Evolutionary conservation across 2,329 filamentous ascomycete species (phyloP).

Genomic region (Coleophoma crateriformis): DNA sequence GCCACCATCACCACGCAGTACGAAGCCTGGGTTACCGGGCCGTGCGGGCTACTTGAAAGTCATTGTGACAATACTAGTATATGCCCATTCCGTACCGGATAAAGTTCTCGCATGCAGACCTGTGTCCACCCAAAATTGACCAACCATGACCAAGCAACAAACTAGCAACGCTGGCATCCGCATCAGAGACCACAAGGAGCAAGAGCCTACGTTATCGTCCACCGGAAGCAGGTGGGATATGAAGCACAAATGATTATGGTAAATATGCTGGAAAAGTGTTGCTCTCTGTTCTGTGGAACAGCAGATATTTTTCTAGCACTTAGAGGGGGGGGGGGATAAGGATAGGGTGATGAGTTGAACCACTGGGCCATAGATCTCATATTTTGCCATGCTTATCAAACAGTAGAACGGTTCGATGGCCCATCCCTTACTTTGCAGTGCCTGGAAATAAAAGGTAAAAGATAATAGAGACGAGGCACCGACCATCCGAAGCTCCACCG

Average conservation of each 20-base stretch:
- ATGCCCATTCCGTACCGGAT: constrained; percentile 36
- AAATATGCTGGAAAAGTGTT: background rate
- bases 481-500: too few relatives aligned
- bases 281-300: background rate
- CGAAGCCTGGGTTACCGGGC: constrained; percentile 20
- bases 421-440: background rate
- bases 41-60: constrained; percentile 12
- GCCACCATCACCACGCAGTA: constrained; percentile 19
- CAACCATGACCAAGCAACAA: constrained; percentile 28
- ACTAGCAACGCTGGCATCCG: constrained; percentile 33
- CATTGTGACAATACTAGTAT: constrained; percentile 15
- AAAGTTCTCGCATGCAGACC: constrained; percentile 41
- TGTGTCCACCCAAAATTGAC: constrained; percentile 28
- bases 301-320: background rate
- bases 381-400: background rate
- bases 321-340: background rate
- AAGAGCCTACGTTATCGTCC: background rate
- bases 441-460: background rate
- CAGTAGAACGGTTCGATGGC: background rate
- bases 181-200: constrained; percentile 16
- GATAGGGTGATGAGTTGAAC: background rate
- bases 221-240: background rate
- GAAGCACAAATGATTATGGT: background rate
- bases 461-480: background rate
- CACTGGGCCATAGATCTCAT: background rate